These are phyloP conservation scores for Macrolepiota albuminosa DNA, from an alignment of 768 basidiomycete genomes.

Conservation along the genomic window DNA sequence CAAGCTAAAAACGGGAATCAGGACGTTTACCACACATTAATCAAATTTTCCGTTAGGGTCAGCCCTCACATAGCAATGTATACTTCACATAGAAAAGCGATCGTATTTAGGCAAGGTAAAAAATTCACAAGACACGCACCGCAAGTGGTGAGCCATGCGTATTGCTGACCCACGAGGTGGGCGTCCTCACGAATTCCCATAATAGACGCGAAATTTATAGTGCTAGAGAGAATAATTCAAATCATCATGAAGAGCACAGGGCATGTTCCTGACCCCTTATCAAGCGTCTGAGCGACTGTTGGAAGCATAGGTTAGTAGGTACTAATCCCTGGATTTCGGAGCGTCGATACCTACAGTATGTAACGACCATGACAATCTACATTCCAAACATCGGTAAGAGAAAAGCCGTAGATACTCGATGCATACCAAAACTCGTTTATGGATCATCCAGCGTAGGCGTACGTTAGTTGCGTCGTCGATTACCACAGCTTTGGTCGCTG, in stretches of 20 bases:
- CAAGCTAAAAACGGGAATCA: constrained; percentile 18
- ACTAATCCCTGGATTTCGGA: neutral
- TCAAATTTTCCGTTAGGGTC: neutral
- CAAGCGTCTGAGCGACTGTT: constrained; percentile 38
- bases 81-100: constrained; percentile 18
- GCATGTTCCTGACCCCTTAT: constrained; percentile 35
- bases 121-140: constrained; percentile 22
- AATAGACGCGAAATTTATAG: constrained; percentile 42
- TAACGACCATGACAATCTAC: constrained; percentile 40
- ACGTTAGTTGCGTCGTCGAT: constrained; percentile 39
- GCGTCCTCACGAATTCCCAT: constrained; percentile 43
- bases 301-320: neutral
- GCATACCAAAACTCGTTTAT: constrained; percentile 38
- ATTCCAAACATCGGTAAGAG: neutral
- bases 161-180: constrained; percentile 43
- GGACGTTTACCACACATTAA: neutral
- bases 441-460: constrained; percentile 40
- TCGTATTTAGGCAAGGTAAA: neutral
- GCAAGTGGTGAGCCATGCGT: constrained; percentile 44
- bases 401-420: neutral
- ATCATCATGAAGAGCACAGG: neutral
- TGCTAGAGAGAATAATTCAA: constrained; percentile 19
- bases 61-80: constrained; percentile 34
- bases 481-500: constrained; percentile 20
- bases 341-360: constrained; percentile 32